phyloP scores from a whole-genome alignment of 768 basidiomycete species.

The Boletus subcaerulescens region DNA sequence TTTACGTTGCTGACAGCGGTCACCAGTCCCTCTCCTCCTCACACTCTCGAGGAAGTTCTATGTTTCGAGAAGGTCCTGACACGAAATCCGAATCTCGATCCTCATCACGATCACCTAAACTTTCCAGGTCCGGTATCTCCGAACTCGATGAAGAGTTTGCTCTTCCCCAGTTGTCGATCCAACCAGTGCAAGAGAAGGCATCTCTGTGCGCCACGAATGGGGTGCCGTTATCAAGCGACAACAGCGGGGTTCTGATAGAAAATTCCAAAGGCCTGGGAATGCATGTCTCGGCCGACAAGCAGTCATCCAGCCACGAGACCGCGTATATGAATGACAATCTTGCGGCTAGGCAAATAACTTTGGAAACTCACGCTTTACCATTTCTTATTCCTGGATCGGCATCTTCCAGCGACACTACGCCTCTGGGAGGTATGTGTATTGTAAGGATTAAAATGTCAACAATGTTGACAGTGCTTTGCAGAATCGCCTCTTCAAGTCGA shows the following conservation, averaged over 20 bases:
- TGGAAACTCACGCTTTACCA: conserved; percentile 12
- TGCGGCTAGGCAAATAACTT: conserved; percentile 9
- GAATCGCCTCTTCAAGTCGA: conserved; percentile 9
- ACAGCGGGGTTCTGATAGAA: conserved; percentile 17
- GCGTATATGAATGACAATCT: conserved; percentile 19
- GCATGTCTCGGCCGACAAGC: conserved; percentile 12
- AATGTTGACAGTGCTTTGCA: conserved; percentile 14
- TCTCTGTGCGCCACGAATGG: conserved; percentile 17
- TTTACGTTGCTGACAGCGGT: conserved; percentile 7
- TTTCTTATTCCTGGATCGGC: conserved; percentile 6
- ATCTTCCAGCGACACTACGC: conserved; percentile 6
- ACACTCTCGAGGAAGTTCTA: conserved; percentile 28
- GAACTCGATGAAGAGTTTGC: conserved; percentile 17
- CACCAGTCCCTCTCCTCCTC: conserved; percentile 20
- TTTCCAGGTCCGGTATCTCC: conserved; percentile 28
- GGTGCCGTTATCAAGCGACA: conserved; percentile 9
- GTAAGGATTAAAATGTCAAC: neutral
- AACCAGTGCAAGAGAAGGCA: conserved; percentile 37
- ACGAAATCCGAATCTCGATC: conserved; percentile 43
- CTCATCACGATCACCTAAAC: conserved; percentile 51
- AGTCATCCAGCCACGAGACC: conserved; percentile 23
- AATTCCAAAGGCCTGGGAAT: conserved; percentile 19
- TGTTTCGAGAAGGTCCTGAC: conserved; percentile 29
- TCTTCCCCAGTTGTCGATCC: conserved; percentile 18
- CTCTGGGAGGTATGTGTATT: conserved; percentile 16